Evolutionary conservation across 1,284 basidiomycete genomes (phyloP), one percentile per base, ranked within the genome.

Genomic region (Ganoderma resinaceum): DNA sequence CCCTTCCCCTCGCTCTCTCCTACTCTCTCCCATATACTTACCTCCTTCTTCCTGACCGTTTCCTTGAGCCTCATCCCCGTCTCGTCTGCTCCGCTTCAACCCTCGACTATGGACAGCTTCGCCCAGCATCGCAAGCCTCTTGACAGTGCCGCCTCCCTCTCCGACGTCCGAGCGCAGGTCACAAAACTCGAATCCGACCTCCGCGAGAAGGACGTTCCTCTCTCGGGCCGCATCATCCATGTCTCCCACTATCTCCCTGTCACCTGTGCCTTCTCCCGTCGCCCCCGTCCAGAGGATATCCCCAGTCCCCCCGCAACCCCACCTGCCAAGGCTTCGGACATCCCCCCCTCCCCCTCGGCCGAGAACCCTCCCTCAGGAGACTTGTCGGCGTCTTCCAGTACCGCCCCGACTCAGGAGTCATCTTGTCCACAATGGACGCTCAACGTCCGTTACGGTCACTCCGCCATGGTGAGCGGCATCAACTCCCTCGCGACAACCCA

Each of bases 401-500:
- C 52, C 5, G 65, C 62, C 20, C 35, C 67, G 3, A 61, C 55
- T 9, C 63, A 42, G 7, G 62, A 70, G 72, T 76, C 55, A 55
- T 72, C 49, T 63, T 71, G 37, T 63, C 73, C 57, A 38, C 74
- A 66, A 61, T 99, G 97, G 97, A 88, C 90, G 14, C 83, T 99
- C 11, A 82, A 88, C 12, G 89, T 91, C 3, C 87, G 97, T 43
- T 91, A 96, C 67, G 97, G 96, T 29, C 97, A 99, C 80, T 91
- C 95, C 6, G 97, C 97, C 9, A 95, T 99, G 93, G 93, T 97
- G 73, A 94, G 92, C 61, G 97, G 98, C 43, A 96, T 99, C 76
- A 89, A 91, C 66, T 94, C 92, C 4, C 88, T 99, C 57, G 88
- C 91, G 14, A 82, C 89, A 16, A 92, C 93, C 0, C 94, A 97